Base-by-base conservation (phyloP, 2,329 filamentous ascomycete species). In the Fusarium agapanthi region DNA sequence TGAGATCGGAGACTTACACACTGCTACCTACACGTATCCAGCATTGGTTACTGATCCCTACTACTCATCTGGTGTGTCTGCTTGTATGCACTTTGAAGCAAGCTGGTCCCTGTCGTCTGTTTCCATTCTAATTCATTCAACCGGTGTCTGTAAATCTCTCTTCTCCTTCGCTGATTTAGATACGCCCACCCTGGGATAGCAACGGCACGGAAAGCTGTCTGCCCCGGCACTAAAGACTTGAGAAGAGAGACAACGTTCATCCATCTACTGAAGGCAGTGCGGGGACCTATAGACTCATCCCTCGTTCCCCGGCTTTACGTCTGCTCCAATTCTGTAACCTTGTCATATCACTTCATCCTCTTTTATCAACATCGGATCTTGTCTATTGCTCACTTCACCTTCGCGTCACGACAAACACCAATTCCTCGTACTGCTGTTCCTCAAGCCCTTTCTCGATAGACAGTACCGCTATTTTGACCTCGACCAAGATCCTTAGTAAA, bases 221-320 rank as follows among this genome's bases (percentile, higher is more conserved):
- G 55, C 65, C 58, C 67, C 69, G 71, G 59, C 74, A 68, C 72
- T 65, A 69, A 73, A 69, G 35, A 50, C 55, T 58, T 63, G 70
- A 68, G 76, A 77, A 70, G 76, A 77, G 76, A 77, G 76, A 77
- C 72, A 77, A 78, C 76, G 51, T 67, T 66, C 50, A 59, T 67
- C 69, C 41, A 61, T 67, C 57, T 60, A 48, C 40, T 60, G 40
- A 59, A 60, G 54, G 66, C 32, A 70, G 65, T 76, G 76, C 74
- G 76, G 76, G 76, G 76, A 64, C 67, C 59, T 66, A 44, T 71
- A 64, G 60, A 62, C 67, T 61, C 65, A 58, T 75, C 63, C 67
- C 66, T 74, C 66, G 61, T 72, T 67, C 67, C 73, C 71, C 67
- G 64, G 60, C 67, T 68, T 65, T 71, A 54, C 58, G 59, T 67